A percentile compares a stretch with the other conserved stretches of the same genome.
Evolutionary conservation across 1,284 basidiomycete genomes (phyloP).

Genomic region (Trichosporon sp.): DNA sequence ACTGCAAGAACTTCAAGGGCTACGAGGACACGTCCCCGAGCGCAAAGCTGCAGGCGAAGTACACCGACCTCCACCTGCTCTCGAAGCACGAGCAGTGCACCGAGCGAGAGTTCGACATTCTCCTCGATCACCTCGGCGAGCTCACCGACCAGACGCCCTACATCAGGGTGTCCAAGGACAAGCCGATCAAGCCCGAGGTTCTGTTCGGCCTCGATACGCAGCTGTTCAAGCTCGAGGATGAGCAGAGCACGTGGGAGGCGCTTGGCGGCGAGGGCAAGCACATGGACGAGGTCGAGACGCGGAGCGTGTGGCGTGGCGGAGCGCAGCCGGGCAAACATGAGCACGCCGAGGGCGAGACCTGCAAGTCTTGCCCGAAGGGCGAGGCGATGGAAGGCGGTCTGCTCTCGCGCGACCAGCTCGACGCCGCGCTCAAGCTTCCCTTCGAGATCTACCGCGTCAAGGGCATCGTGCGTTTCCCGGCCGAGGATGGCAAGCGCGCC

Average conservation of each 20-base stretch:
- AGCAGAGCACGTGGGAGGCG: conserved; percentile 44
- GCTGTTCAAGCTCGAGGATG: conserved; percentile 62
- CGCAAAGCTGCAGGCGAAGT: conserved; percentile 89
- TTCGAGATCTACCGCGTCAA: conserved; percentile 62
- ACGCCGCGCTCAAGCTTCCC: conserved; percentile 63
- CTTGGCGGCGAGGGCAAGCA: conserved; percentile 54
- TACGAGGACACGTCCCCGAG: conserved; percentile 87
- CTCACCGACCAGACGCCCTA: conserved; percentile 86
- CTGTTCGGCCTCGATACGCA: conserved; percentile 82
- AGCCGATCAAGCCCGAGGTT: conserved; percentile 63
- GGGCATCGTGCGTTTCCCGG: conserved; percentile 69
- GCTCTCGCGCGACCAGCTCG: conserved; percentile 36
- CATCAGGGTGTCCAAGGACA: conserved; percentile 62
- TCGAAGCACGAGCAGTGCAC: conserved; percentile 82
- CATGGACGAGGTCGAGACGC: conserved; percentile 80
- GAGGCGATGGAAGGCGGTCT: conserved; percentile 37
- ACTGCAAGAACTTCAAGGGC: conserved; percentile 80
- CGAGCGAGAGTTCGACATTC: conserved; percentile 73
- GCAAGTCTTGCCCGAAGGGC: neutral
- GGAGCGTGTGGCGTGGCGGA: conserved; percentile 64
- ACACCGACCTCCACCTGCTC: conserved; percentile 84
- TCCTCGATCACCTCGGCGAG: conserved; percentile 82
- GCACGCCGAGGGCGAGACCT: conserved; percentile 39
- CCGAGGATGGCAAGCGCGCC: conserved; percentile 22
- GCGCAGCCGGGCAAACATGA: conserved; percentile 40